Base-by-base conservation (phyloP, 2,329 filamentous ascomycete species). In the Paraphaeosphaeria minitans region DNA sequence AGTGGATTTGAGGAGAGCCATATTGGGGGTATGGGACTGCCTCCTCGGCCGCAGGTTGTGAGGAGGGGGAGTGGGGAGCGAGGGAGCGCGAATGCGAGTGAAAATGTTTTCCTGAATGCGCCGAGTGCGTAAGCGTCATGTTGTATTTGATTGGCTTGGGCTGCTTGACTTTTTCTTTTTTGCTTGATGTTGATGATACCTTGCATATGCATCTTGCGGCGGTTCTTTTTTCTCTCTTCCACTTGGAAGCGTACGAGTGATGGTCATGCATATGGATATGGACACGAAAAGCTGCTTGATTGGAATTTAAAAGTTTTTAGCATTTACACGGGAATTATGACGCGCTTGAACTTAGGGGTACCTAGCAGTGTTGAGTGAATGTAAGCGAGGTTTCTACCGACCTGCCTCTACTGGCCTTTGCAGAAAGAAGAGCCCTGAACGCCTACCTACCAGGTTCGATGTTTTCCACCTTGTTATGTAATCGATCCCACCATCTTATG, bases 21-120 rank as follows among this genome's bases (percentile, higher is more conserved):
- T 46, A 24, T 49, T 4, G 62, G 60, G 33, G 55, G 54, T 33
- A 64, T 65, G 61, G 64, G 60, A 13, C 64, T 62, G 37, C 64
- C 60, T 14, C 45, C 56, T 13, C n/a, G 53, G 24, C 54, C 60
- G 29, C 19, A 42, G 21, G 54, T 27, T 10, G 47, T 52, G 39
- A 37, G 52, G 46, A 43, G 64, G 29, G 43, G 52, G 6, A 59
- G 56, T 29, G 51, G 48, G 22, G 55, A 53, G 22, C 6, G 49
- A 16, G 35, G 35, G 8, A 31, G 29, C 6, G 29, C 4, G 29
- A 31, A 8, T 9, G 29, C 4, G 29, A 31, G 29, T 31, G 58
- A 51, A 2, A 54, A 64, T 59, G 57, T 63, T 21, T 66, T 67
- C 54, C 63, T 62, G 7, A 63, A 63, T 61, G 63, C 64, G 21